A percentile compares a stretch with the other conserved stretches of the same genome.
These are phyloP conservation scores for Petasospora rhodanensis DNA, from an alignment of 1,139 yeast genomes.

Conservation along the genomic window DNA sequence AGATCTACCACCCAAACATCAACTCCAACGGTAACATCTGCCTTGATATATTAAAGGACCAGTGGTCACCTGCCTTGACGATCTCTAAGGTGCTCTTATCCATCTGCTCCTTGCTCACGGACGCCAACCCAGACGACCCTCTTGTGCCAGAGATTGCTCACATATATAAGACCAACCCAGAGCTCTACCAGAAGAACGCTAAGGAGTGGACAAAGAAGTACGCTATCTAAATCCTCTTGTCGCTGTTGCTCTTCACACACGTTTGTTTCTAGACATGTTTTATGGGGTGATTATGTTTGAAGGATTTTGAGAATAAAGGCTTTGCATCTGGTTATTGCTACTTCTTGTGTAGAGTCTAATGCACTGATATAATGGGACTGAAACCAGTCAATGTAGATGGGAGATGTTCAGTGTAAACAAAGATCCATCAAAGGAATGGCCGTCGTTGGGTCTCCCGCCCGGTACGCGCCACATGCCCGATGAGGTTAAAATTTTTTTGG, in stretches of 20 bases:
- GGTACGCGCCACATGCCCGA: slow-evolving; percentile 18
- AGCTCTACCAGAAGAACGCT: slow-evolving; percentile 95
- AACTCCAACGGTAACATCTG: slow-evolving; percentile 86
- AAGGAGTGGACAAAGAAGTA: slow-evolving; percentile 98
- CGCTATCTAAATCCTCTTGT: slow-evolving; percentile 70
- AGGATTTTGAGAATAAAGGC: slow-evolving; percentile 15
- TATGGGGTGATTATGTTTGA: slow-evolving; percentile 1
- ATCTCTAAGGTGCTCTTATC: slow-evolving; percentile 85
- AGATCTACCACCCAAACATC: slow-evolving; percentile 88
- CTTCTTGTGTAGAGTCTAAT: no score
- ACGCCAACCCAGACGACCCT: slow-evolving; percentile 99
- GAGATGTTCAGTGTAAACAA: no score
- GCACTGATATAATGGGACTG: no score
- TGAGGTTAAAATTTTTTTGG: slow-evolving; percentile 17
- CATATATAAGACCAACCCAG: slow-evolving; percentile 89
- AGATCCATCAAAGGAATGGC: no score
- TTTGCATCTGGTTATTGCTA: slow-evolving; percentile 7
- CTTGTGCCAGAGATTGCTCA: slow-evolving; percentile 98
- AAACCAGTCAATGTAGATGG: no score
- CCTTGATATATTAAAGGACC: slow-evolving; percentile 79
- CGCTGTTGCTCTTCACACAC: no score
- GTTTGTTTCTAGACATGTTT: no score
- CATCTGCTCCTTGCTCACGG: slow-evolving; percentile 87
- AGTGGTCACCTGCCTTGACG: slow-evolving; percentile 90
- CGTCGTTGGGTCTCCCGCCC: no score